Base-by-base conservation (phyloP, 371 early-diverging fungal genomes). In the Dichotomocladium elegans region DNA sequence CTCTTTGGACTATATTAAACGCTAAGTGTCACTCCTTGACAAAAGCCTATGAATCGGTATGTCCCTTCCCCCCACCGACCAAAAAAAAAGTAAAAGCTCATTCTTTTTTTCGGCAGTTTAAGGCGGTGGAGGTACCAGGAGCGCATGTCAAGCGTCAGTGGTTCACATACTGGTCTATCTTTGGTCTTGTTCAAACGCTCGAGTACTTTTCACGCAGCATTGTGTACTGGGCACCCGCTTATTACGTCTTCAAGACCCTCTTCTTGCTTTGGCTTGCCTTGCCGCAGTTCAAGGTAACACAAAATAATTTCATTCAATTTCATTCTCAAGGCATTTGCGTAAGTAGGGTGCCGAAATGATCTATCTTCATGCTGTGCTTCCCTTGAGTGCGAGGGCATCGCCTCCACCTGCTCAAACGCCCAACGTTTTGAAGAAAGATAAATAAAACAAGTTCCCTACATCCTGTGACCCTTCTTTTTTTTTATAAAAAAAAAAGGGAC, bases 211-310 rank as follows among this genome's bases (percentile, higher is more conserved):
- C 77, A 31, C 83, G 83, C 44, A 46, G 76, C 19, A 25, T 90
- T 4, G 63, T 87, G 17, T 84, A 77, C 60, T 90, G 89, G 90
- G 48, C 88, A 35, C 89, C 90, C 11, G 83, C 90, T 59, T 93
- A 89, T 70, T 91, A 82, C 64, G 51, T 79, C 25, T 73, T 89
- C 74, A 93, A 93, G 72, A 77, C 88, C 3, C 56, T 71, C 0
- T 67, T 91, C 50, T 63, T 90, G 29, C 51, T 90, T 33, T 93
- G 83, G 80, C 77, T 93, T 17, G 59, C 77, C 58, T 57, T 85
- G 22, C 92, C 92, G 33, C 80, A 79, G 42, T 68, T 68, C 41
- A 53, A 53, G 46, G 74, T 64, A 68, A 58, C 63, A 12, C 17
- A 14, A n/a, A 22, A 28, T 29, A 11, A 41, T 35, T 29, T 5